Conservation (phyloP, 1,139 yeast genomes). For the Trichomonascaceae sp. region DNA sequence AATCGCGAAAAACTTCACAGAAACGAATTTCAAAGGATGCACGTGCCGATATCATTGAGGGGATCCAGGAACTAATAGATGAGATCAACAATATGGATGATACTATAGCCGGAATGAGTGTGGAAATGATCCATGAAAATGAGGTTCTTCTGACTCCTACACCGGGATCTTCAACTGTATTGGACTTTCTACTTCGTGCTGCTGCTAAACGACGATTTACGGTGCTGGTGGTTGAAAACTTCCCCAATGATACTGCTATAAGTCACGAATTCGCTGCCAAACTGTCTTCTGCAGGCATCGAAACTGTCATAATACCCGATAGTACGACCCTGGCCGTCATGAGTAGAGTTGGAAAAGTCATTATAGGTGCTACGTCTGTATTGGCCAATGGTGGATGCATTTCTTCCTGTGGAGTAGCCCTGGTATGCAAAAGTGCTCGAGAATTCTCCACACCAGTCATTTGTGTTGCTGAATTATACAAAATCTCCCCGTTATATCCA, state of each 20-base stretch:
- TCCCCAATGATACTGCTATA: slow-evolving; percentile 72
- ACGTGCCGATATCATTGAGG: slow-evolving; percentile 84
- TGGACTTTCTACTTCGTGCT: slow-evolving; percentile 81
- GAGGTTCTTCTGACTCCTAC: slow-evolving; percentile 90
- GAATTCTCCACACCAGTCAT: slow-evolving; percentile 93
- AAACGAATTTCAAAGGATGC: slow-evolving; percentile 22
- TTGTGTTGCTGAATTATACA: slow-evolving; percentile 90
- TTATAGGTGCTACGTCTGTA: slow-evolving; percentile 86
- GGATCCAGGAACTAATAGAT: slow-evolving; percentile 86
- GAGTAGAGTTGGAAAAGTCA: slow-evolving; percentile 96
- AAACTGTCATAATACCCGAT: slow-evolving; percentile 88
- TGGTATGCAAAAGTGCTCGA: slow-evolving; percentile 93
- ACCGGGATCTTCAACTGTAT: slow-evolving; percentile 83
- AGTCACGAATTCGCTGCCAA: slow-evolving; percentile 78
- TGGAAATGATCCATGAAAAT: slow-evolving; percentile 90
- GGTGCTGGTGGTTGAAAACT: slow-evolving; percentile 86
- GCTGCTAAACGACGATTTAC: slow-evolving; percentile 86
- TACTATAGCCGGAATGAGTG: slow-evolving; percentile 83
- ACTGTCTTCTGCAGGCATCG: slow-evolving; percentile 80
- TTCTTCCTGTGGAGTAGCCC: slow-evolving; percentile 83
- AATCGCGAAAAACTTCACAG: slow-evolving; percentile 12
- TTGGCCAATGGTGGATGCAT: slow-evolving; percentile 96
- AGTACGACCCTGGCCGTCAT: slow-evolving; percentile 89
- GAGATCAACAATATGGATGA: slow-evolving; percentile 88
- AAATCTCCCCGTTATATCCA: slow-evolving; percentile 89